A percentile compares a stretch with the other conserved stretches of the same genome.
These are phyloP conservation scores for Trichoderma atroviride DNA, from an alignment of 2,329 filamentous ascomycete species.

Conservation along the genomic window DNA sequence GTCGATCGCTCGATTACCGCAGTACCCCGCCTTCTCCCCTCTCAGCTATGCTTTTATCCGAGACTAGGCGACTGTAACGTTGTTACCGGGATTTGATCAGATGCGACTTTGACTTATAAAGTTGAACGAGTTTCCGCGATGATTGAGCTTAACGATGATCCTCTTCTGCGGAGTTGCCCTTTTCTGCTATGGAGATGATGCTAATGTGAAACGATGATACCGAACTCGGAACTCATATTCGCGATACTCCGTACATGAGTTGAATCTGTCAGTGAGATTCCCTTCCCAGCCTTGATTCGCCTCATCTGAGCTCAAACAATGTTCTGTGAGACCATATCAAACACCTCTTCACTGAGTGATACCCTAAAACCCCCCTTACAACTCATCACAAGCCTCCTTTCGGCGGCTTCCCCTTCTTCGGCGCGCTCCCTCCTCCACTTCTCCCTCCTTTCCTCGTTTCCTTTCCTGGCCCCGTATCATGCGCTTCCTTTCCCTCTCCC, in stretches of 20 bases:
- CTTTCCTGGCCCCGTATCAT: conserved; percentile 38
- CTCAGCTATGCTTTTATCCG: background rate
- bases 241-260: background rate
- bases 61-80: conserved; percentile 21
- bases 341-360: background rate
- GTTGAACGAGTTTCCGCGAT: background rate
- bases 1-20: conserved; percentile 7
- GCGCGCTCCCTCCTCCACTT: conserved; percentile 37
- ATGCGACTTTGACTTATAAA: background rate
- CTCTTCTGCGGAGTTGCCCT: background rate
- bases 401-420: conserved; percentile 37
- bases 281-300: background rate
- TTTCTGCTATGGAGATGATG: background rate
- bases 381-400: background rate
- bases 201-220: background rate
- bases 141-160: background rate
- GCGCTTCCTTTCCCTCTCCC: conserved; percentile 41
- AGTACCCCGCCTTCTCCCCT: conserved; percentile 18
- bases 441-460: conserved; percentile 42
- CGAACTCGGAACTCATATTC: background rate
- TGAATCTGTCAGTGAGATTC: background rate
- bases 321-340: background rate
- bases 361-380: background rate
- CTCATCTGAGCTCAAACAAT: background rate
- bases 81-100: conserved; percentile 7